These are phyloP conservation scores for Mycosphaerella sp. DNA, from an alignment of 2,329 filamentous ascomycete genomes.

Conservation along the genomic window DNA sequence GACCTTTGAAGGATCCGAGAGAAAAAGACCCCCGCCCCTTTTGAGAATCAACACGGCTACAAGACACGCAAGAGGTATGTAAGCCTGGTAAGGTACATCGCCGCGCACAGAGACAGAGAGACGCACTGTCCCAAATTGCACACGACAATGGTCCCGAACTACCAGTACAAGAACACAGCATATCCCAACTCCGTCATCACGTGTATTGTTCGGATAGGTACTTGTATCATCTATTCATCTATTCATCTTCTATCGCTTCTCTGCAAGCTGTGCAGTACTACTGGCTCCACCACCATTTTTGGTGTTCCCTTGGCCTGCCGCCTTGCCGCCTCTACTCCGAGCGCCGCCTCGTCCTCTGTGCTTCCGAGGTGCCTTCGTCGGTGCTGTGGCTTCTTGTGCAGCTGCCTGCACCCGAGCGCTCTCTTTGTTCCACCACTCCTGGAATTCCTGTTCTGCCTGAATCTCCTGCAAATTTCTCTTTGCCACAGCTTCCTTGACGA, in stretches of 20 bases:
- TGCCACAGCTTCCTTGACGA: slow-evolving; percentile 72
- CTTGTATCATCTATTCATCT: background rate
- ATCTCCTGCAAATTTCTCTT: slow-evolving; percentile 91
- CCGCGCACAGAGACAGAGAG: too few species aligned
- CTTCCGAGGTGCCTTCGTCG: slow-evolving; percentile 19
- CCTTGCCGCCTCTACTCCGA: slow-evolving; percentile 13
- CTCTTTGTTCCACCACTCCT: slow-evolving; percentile 93
- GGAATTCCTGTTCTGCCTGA: slow-evolving; percentile 92
- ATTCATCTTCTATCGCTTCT: background rate
- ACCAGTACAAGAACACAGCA: background rate
- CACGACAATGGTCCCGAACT: too few species aligned
- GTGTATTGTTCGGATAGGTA: background rate
- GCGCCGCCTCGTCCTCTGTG: slow-evolving; percentile 18
- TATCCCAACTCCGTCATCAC: background rate
- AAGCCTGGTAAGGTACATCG: too few species aligned
- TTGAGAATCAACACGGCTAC: too few species aligned
- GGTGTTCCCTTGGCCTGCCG: slow-evolving; percentile 3
- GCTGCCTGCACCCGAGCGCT: slow-evolving; percentile 53
- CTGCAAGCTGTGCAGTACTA: background rate
- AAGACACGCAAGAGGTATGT: too few species aligned
- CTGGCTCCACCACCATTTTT: background rate
- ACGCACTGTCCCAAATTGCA: too few species aligned
- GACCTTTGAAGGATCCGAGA: too few species aligned
- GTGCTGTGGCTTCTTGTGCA: slow-evolving; percentile 18
- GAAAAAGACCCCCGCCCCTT: too few species aligned